Evolutionary conservation across 345 rosid genomes (phyloP).

Genomic region (Pseudoturritis turrita): DNA sequence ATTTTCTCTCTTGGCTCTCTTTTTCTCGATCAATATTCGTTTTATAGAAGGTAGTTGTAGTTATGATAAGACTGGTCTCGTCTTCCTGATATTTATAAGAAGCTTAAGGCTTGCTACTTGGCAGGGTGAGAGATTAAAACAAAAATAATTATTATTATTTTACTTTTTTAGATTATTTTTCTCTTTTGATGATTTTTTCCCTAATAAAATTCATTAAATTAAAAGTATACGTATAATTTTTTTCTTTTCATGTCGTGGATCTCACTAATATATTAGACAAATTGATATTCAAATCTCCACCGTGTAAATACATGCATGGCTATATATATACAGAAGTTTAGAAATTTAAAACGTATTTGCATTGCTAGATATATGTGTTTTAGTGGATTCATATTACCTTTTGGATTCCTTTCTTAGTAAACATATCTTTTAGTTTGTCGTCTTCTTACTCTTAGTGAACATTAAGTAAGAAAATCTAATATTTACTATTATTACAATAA

Average conservation of each 20-base stretch:
- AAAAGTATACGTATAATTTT: not conserved
- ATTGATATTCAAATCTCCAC: not conserved
- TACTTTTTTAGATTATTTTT: not conserved
- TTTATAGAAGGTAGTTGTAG: not conserved
- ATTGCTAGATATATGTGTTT: not conserved
- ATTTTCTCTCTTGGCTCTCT: not conserved
- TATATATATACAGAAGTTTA: not conserved
- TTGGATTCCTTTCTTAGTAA: not conserved
- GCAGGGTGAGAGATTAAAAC: not conserved
- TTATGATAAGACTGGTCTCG: conserved; percentile 2
- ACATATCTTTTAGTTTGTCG: too few species aligned
- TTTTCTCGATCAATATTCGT: not conserved
- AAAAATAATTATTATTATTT: too few species aligned
- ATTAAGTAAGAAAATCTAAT: not conserved
- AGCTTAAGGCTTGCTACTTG: not conserved
- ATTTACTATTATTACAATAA: not conserved
- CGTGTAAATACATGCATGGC: not conserved
- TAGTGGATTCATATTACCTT: not conserved
- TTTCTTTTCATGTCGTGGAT: not conserved
- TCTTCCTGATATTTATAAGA: conserved; percentile 19
- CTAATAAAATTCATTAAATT: not conserved
- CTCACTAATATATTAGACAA: not conserved
- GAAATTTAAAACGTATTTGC: not conserved
- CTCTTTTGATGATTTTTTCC: not conserved
- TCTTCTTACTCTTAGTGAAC: too few species aligned